Percentiles rank a stretch among this genome's conserved stretches.
phyloP scores from a whole-genome alignment of 306 rosid species.

The Castanea crenata region DNA sequence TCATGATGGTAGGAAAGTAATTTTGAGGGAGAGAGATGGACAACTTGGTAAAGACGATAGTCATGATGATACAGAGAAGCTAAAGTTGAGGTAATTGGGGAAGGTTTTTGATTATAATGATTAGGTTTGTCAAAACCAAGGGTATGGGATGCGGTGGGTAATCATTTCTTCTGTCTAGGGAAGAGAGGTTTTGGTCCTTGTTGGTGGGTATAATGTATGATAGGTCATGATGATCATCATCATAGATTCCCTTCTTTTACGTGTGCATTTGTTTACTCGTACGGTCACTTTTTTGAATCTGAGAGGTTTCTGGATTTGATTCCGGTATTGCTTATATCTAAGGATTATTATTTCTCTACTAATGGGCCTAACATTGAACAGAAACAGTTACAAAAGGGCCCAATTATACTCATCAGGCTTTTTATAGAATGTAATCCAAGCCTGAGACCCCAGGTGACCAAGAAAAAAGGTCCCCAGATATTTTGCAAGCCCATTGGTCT shows the following conservation, averaged over 20 bases:
- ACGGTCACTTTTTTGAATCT: slow-evolving; percentile 13
- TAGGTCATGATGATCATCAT: slow-evolving; percentile 32
- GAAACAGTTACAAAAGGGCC: too few species aligned
- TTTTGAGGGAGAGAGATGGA: slow-evolving; percentile 9
- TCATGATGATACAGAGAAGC: slow-evolving; percentile 34
- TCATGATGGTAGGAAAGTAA: slow-evolving; percentile 14
- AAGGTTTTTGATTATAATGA: slow-evolving; percentile 42
- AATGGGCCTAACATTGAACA: too few species aligned
- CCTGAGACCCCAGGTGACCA: too few species aligned
- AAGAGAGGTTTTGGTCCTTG: slow-evolving; percentile 23
- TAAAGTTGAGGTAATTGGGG: slow-evolving; percentile 34
- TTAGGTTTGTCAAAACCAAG: slow-evolving; percentile 53
- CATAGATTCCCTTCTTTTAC: slow-evolving; percentile 53
- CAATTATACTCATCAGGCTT: too few species aligned
- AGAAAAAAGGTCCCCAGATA: too few species aligned
- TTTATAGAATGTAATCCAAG: too few species aligned
- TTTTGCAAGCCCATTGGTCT: too few species aligned
- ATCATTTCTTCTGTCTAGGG: slow-evolving; percentile 56
- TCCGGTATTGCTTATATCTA: too few species aligned
- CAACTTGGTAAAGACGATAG: slow-evolving; percentile 18
- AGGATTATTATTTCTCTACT: too few species aligned
- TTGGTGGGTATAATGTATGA: slow-evolving; percentile 29
- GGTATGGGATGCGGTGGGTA: slow-evolving; percentile 47
- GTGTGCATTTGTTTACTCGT: slow-evolving; percentile 28
- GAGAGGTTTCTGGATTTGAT: not conserved